Conservation (phyloP, 2,329 filamentous ascomycete genomes). For the Massarina eburnea region DNA sequence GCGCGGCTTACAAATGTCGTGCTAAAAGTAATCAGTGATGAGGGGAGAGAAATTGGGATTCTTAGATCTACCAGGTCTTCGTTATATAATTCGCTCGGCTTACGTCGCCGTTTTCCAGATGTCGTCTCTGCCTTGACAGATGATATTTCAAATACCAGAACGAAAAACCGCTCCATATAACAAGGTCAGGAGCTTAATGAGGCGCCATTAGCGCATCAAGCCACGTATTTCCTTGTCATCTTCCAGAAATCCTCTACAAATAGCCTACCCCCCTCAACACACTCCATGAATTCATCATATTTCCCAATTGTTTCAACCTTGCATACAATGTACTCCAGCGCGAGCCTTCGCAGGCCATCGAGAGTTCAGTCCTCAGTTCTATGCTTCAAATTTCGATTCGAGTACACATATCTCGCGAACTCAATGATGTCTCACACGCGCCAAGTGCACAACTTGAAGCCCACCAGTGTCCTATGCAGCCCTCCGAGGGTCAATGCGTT, state of each 20-base stretch:
- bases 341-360: constrained; percentile 23
- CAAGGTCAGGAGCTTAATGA: too few relatives aligned
- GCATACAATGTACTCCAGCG: constrained; percentile 13
- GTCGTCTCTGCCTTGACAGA: too few relatives aligned
- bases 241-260: constrained; percentile 26
- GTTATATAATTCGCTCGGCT: too few relatives aligned
- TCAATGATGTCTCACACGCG: constrained; percentile 26
- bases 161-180: too few relatives aligned
- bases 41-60: too few relatives aligned
- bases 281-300: constrained; percentile 14
- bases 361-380: constrained; percentile 12
- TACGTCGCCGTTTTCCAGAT: too few relatives aligned
- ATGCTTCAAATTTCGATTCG: constrained; percentile 11
- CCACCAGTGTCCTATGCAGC: constrained; percentile 27
- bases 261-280: constrained; percentile 29
- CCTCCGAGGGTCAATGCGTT: constrained; percentile 27
- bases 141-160: too few relatives aligned
- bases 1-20: too few relatives aligned
- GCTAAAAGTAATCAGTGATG: too few relatives aligned
- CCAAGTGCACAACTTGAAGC: constrained; percentile 22
- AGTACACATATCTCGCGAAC: constrained; percentile 24
- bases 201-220: too few relatives aligned
- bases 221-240: not conserved
- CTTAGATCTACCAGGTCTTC: too few relatives aligned
- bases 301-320: constrained; percentile 20